A percentile compares a stretch with the other conserved stretches of the same genome.
Evolutionary conservation across 495 filamentous ascomycete species (phyloP).

Genomic region (Melanomma pulvis-pyrius): DNA sequence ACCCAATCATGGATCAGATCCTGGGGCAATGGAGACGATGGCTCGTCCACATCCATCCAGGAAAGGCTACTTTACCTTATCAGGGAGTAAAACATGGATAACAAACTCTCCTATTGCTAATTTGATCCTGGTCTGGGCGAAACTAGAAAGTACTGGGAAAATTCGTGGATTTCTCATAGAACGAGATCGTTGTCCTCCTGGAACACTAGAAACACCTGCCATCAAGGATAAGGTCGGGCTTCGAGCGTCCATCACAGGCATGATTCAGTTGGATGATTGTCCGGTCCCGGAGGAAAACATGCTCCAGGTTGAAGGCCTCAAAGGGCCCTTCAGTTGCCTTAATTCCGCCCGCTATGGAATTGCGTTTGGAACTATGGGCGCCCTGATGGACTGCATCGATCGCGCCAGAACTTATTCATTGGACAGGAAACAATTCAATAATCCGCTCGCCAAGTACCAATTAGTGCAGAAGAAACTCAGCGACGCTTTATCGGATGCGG

Average conservation of each 20-base stretch:
- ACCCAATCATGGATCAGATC: conserved; percentile 96
- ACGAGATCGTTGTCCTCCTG: conserved; percentile 74
- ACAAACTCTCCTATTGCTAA: conserved; percentile 96
- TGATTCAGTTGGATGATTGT: conserved; percentile 93
- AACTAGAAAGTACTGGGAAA: conserved; percentile 84
- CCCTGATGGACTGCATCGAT: conserved; percentile 84
- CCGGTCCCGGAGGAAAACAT: conserved; percentile 90
- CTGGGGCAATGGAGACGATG: conserved; percentile 90
- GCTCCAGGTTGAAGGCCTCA: conserved; percentile 89
- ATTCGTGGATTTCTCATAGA: conserved; percentile 95
- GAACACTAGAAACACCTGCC: conserved; percentile 86
- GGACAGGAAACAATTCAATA: conserved; percentile 95
- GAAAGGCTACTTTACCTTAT: conserved; percentile 78
- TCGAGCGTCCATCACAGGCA: conserved; percentile 90
- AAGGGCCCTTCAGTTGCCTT: conserved; percentile 88
- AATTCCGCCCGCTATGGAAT: conserved; percentile 94
- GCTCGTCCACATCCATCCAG: conserved; percentile 86
- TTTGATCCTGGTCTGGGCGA: conserved; percentile 91
- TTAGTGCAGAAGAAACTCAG: conserved; percentile 96
- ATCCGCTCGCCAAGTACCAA: conserved; percentile 95
- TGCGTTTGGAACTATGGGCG: conserved; percentile 89
- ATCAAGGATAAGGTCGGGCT: conserved; percentile 96
- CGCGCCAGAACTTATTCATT: conserved; percentile 83
- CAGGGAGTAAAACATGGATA: conserved; percentile 96
- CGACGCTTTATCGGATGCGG: conserved; percentile 86